Conservation (phyloP, 192 early-diverging fungal species). For the Podila minutissima region DNA sequence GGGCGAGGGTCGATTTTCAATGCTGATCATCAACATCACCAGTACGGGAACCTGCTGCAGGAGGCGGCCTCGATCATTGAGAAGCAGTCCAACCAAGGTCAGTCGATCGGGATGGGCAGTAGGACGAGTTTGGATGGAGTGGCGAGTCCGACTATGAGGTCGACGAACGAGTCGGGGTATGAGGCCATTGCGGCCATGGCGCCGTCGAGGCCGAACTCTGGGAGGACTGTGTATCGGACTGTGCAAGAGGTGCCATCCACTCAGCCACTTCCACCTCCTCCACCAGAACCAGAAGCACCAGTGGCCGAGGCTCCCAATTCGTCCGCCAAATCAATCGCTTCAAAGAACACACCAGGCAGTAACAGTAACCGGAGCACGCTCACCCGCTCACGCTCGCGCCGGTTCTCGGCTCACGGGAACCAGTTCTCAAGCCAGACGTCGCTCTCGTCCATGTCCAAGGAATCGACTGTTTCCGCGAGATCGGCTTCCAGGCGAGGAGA, state of each 20-base stretch:
- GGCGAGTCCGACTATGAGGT: not conserved
- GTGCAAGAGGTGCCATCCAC: too few relatives aligned
- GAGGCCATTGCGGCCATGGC: too few relatives aligned
- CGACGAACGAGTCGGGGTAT: not conserved
- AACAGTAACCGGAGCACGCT: not conserved
- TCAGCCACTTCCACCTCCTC: too few relatives aligned
- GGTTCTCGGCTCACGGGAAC: not conserved
- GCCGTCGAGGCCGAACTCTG: too few relatives aligned
- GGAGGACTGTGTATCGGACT: too few relatives aligned
- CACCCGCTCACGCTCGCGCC: not conserved
- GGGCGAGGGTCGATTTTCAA: slow-evolving; percentile 10
- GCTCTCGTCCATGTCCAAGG: not conserved
- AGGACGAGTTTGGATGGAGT: too few relatives aligned
- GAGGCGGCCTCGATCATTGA: slow-evolving; percentile 36
- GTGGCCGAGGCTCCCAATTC: too few relatives aligned
- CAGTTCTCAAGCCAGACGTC: not conserved
- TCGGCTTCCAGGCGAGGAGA: not conserved
- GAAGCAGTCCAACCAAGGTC: slow-evolving; percentile 3
- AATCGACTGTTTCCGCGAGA: not conserved
- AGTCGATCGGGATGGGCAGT: not conserved
- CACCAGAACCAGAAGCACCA: too few relatives aligned
- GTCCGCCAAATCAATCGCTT: too few relatives aligned
- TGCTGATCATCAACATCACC: not conserved
- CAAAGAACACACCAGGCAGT: not conserved
- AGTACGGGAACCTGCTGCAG: slow-evolving; percentile 31